Conservation (phyloP, 2,329 filamentous ascomycete species). For the Phialophora tarda region DNA sequence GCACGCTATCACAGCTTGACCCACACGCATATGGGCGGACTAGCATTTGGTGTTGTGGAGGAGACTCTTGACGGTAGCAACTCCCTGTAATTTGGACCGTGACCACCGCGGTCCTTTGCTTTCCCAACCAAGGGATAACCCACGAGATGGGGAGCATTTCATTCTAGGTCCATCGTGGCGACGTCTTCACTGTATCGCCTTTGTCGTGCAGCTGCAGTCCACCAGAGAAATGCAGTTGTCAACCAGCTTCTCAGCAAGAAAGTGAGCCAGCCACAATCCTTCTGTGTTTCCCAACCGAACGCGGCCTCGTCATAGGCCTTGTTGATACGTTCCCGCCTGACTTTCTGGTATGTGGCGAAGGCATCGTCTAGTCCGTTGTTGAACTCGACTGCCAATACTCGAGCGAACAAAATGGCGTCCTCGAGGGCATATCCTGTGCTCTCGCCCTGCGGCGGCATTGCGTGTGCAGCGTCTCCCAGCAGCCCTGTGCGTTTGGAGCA, state of each 20-base stretch:
- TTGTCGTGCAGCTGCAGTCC: conserved; percentile 25
- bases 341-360: conserved; percentile 22
- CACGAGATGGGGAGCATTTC: not conserved
- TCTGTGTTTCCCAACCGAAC: conserved; percentile 32
- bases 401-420: conserved; percentile 28
- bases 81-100: conserved; percentile 1
- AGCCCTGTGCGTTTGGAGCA: conserved; percentile 52
- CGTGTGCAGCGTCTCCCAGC: conserved; percentile 55
- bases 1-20: not conserved
- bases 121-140: not conserved
- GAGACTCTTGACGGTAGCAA: not conserved
- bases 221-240: conserved; percentile 29
- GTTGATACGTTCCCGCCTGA: conserved; percentile 23
- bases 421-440: conserved; percentile 28
- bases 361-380: conserved; percentile 8
- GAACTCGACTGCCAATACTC: conserved; percentile 13
- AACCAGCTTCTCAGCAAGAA: conserved; percentile 28
- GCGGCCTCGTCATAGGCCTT: conserved; percentile 24
- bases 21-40: not conserved
- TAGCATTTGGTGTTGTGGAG: not conserved
- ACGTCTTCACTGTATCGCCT: conserved; percentile 31
- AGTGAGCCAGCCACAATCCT: conserved; percentile 30
- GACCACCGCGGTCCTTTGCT: not conserved
- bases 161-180: conserved; percentile 22
- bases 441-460: conserved; percentile 37